Evolutionary conservation across 2,329 filamentous ascomycete genomes (phyloP).

Genomic region (Pseudomassariella vexata): DNA sequence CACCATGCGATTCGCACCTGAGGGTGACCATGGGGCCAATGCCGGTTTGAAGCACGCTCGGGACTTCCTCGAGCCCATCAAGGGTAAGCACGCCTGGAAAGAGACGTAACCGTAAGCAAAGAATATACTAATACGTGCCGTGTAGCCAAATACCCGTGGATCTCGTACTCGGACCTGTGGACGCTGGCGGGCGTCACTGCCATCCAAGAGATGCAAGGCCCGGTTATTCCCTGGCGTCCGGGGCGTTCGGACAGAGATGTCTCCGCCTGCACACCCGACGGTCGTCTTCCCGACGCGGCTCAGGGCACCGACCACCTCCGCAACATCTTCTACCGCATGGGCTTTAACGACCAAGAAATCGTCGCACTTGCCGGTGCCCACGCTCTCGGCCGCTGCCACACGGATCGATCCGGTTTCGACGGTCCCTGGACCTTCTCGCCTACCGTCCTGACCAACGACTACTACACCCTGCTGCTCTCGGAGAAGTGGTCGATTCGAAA

Average conservation of each 20-base stretch:
- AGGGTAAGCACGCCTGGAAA: too few species aligned
- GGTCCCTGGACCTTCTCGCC: constrained; percentile 93
- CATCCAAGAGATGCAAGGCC: constrained; percentile 93
- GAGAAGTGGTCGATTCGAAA: constrained; percentile 92
- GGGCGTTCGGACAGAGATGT: constrained; percentile 77
- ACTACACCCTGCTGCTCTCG: constrained; percentile 77
- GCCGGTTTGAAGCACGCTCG: constrained; percentile 81
- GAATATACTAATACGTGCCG: constrained; percentile 10
- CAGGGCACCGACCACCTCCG: constrained; percentile 79
- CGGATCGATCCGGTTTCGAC: constrained; percentile 78
- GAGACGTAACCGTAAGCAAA: neutral
- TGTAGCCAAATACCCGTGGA: constrained; percentile 81
- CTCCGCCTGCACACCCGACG: constrained; percentile 85
- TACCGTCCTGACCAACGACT: constrained; percentile 91
- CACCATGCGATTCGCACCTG: constrained; percentile 92
- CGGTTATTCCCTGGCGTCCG: constrained; percentile 79
- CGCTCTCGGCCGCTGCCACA: constrained; percentile 84
- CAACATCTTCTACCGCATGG: constrained; percentile 93
- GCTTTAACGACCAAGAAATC: constrained; percentile 95
- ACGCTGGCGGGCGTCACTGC: constrained; percentile 80
- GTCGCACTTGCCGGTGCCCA: constrained; percentile 84
- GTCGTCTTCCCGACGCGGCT: constrained; percentile 73
- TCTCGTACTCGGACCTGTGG: constrained; percentile 94
- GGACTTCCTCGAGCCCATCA: constrained; percentile 89
- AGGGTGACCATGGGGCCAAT: constrained; percentile 88